These are phyloP conservation scores for Daldinia vernicosa DNA, from an alignment of 495 filamentous ascomycete genomes.

Conservation along the genomic window DNA sequence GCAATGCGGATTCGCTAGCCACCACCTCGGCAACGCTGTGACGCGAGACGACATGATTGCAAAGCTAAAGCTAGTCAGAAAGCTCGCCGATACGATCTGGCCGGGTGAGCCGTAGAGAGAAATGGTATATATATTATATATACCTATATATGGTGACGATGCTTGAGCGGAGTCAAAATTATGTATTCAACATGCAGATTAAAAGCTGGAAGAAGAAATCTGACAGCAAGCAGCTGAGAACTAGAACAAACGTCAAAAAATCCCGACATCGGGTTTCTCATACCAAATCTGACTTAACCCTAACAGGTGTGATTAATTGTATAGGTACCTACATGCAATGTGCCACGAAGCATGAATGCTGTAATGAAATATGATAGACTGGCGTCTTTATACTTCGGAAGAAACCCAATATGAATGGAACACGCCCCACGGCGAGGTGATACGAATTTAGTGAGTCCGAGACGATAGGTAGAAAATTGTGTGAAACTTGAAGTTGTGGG, in stretches of 20 bases:
- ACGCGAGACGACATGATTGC: conserved; percentile 69
- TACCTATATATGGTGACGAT: neutral
- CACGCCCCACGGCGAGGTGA: neutral
- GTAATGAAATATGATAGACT: neutral
- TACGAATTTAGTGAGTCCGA: neutral
- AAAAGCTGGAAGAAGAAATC: conserved; percentile 1
- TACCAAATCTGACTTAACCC: neutral
- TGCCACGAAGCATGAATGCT: neutral
- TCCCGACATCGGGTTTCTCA: neutral
- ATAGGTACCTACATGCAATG: conserved; percentile 4
- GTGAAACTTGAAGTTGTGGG: neutral
- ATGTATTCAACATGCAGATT: conserved; percentile 43
- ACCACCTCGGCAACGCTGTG: conserved; percentile 68
- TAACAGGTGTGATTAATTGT: conserved; percentile 9
- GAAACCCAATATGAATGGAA: neutral
- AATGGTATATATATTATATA: neutral
- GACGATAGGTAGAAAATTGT: neutral
- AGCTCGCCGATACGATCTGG: conserved; percentile 71
- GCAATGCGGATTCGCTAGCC: conserved; percentile 75
- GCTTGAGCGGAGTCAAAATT: conserved; percentile 10
- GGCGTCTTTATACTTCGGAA: neutral
- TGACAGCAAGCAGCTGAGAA: conserved; percentile 6
- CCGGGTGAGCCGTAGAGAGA: conserved; percentile 61
- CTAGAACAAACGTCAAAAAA: conserved; percentile 9
- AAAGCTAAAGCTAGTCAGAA: conserved; percentile 69